Evolutionary conservation across 495 filamentous ascomycete genomes (phyloP), one percentile per base, ranked within the genome.

Genomic region (Aspergillus incahuasiensis): DNA sequence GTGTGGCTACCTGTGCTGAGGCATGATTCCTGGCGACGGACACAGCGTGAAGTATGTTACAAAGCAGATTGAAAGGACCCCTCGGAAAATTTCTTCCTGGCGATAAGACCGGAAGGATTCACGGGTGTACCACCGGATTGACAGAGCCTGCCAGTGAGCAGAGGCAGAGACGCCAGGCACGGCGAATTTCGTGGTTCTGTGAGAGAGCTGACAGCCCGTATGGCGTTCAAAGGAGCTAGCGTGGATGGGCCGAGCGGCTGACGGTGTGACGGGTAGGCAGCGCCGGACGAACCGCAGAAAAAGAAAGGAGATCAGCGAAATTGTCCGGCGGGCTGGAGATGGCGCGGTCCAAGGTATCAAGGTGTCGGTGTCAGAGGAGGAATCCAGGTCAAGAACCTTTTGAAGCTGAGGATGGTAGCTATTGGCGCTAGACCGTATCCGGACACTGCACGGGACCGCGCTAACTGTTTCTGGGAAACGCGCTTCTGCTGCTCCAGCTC

Each of bases 71-170:
- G 34, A 19, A 52, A n/a, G 32, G 49, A 48, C 58, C 47, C 56
- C 49, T 52, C 58, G 58, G 58, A 53, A 60, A 28, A 60, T 56
- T 60, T 52, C 9, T 15, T 47, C 15, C 39, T 19, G 30, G 25
- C 35, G 21, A 24, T 50, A 24, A 41, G 51, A 51, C 50, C 57
- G 51, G 57, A 49, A 55, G 48, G 35, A 55, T 48, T 45, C n/a
- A 39, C 51, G 56, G 56, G 48, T 59, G 56, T 58, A 38, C 45
- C 18, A 54, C 56, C 56, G 22, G 22, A n/a, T 55, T 8, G 40
- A 38, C 41, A 21, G 34, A n/a, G 18, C 34, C 19, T 40, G 20
- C 21, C 48, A 55, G 38, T 52, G 22, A 35, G 28, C 38, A 32
- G 35, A 49, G 35, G 22, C 6, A 53, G 41, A 53, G 41, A 32